These are phyloP conservation scores for Pseudonitzschia delicatissima DNA, from an alignment of 108 stramenopile species.

Conservation along the genomic window DNA sequence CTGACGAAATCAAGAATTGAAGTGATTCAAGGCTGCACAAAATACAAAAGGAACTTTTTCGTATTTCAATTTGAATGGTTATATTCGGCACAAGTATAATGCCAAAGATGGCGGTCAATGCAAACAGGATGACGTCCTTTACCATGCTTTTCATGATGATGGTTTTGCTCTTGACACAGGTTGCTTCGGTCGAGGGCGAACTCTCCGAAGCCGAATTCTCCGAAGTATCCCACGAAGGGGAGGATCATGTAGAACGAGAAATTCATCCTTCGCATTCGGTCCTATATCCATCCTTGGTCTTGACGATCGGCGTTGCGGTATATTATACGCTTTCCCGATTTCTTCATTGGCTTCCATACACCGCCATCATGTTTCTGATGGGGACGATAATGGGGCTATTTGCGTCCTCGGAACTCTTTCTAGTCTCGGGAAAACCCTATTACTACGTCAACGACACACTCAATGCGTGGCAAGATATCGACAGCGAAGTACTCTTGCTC, in stretches of 20 bases:
- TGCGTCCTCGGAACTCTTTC: not conserved
- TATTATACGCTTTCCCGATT: conserved; percentile 49
- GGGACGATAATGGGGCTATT: conserved; percentile 63
- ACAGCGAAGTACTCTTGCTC: conserved; percentile 71
- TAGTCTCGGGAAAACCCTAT: no score
- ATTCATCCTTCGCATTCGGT: conserved; percentile 45
- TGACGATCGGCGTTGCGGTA: conserved; percentile 45
- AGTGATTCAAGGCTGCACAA: no score
- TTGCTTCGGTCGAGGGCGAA: not conserved
- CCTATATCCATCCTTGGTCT: conserved; percentile 50
- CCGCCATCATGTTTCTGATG: conserved; percentile 72
- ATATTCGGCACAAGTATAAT: not conserved
- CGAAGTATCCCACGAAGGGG: no score
- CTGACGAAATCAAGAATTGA: no score
- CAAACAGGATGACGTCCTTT: not conserved
- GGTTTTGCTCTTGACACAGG: not conserved
- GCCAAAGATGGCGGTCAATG: no score
- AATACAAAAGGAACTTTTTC: no score
- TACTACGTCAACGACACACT: conserved; percentile 45
- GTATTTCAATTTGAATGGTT: no score
- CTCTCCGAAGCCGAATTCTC: not conserved
- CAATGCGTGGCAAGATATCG: conserved; percentile 53
- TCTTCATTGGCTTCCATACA: conserved; percentile 53
- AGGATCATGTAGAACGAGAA: conserved; percentile 27
- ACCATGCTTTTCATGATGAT: not conserved